Percentiles rank a stretch among this genome's conserved stretches.
These are phyloP conservation scores for Pythium periplocum DNA, from an alignment of 352 stramenopile species.

Conservation along the genomic window DNA sequence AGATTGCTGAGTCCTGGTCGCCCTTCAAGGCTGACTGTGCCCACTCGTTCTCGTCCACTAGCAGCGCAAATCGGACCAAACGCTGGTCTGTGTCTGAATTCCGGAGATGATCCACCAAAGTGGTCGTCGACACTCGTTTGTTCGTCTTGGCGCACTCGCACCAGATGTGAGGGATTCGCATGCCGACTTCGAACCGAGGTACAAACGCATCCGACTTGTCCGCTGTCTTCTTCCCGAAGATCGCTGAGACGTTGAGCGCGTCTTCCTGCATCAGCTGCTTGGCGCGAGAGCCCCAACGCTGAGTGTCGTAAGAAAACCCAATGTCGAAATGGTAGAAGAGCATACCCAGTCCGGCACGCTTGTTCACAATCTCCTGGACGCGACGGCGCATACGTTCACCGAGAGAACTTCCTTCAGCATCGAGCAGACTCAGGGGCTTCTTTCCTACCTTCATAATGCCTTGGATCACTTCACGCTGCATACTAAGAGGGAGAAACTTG, in stretches of 20 bases:
- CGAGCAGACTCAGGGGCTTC: constrained; percentile 50
- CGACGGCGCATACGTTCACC: constrained; percentile 49
- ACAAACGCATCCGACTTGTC: constrained; percentile 21
- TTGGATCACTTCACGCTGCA: constrained; percentile 65
- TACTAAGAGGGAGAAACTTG: constrained; percentile 39
- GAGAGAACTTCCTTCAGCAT: constrained; percentile 35
- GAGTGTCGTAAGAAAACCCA: constrained; percentile 70
- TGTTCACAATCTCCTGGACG: constrained; percentile 53
- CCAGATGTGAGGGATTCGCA: constrained; percentile 73
- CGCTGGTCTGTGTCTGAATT: constrained; percentile 8
- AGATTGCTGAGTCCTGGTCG: not conserved
- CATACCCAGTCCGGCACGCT: constrained; percentile 63
- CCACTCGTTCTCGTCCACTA: constrained; percentile 32
- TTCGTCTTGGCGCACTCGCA: constrained; percentile 9
- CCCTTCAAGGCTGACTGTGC: not conserved
- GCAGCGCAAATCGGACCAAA: constrained; percentile 51
- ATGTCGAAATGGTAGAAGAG: constrained; percentile 87
- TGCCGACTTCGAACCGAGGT: constrained; percentile 39
- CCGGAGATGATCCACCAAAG: constrained; percentile 24
- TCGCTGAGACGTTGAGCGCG: constrained; percentile 40
- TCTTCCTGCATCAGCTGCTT: constrained; percentile 60
- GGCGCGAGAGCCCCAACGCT: constrained; percentile 31
- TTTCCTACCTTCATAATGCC: constrained; percentile 65
- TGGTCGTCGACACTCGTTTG: constrained; percentile 40
- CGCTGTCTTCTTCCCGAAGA: constrained; percentile 21